phyloP scores from a whole-genome alignment of 495 filamentous ascomycete species.

The Podospora bellae-mahoneyi region DNA sequence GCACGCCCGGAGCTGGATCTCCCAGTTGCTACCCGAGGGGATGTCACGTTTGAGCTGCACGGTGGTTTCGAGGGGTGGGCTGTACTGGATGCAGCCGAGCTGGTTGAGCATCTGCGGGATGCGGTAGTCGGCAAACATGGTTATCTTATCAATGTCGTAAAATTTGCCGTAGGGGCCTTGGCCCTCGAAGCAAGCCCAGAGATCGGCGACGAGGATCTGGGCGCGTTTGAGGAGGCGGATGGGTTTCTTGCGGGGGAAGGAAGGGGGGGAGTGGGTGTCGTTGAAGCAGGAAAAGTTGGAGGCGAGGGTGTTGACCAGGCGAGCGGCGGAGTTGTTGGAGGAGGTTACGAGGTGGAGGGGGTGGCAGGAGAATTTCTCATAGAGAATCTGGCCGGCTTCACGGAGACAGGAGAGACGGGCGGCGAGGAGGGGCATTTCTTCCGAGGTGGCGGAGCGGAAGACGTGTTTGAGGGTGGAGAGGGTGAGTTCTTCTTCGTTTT shows the following conservation, averaged over 20 bases:
- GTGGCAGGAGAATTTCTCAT: slow-evolving; percentile 77
- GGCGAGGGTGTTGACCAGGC: slow-evolving; percentile 76
- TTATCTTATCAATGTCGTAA: slow-evolving; percentile 86
- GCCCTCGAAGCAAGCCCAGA: slow-evolving; percentile 92
- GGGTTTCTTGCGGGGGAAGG: slow-evolving; percentile 44
- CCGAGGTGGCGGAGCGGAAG: slow-evolving; percentile 81
- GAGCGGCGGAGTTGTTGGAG: slow-evolving; percentile 75
- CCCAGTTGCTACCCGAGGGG: slow-evolving; percentile 71
- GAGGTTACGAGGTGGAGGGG: slow-evolving; percentile 70
- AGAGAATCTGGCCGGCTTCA: slow-evolving; percentile 80
- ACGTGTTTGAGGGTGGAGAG: slow-evolving; percentile 69
- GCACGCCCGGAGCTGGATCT: slow-evolving; percentile 80
- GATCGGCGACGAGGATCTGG: slow-evolving; percentile 90
- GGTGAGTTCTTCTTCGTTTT: slow-evolving; percentile 70
- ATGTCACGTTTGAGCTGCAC: slow-evolving; percentile 62
- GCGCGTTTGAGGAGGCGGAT: slow-evolving; percentile 88
- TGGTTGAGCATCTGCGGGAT: slow-evolving; percentile 89
- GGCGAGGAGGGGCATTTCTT: slow-evolving; percentile 79
- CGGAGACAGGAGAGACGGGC: slow-evolving; percentile 76
- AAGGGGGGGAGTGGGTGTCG: slow-evolving; percentile 66
- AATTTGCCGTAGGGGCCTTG: slow-evolving; percentile 71
- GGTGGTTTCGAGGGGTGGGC: slow-evolving; percentile 68
- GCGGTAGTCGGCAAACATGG: slow-evolving; percentile 98
- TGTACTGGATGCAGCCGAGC: slow-evolving; percentile 79
- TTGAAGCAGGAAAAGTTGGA: slow-evolving; percentile 80